A percentile compares a stretch with the other conserved stretches of the same genome.
These are phyloP conservation scores for Dioszegia hungarica DNA, from an alignment of 768 basidiomycete species.

Conservation along the genomic window DNA sequence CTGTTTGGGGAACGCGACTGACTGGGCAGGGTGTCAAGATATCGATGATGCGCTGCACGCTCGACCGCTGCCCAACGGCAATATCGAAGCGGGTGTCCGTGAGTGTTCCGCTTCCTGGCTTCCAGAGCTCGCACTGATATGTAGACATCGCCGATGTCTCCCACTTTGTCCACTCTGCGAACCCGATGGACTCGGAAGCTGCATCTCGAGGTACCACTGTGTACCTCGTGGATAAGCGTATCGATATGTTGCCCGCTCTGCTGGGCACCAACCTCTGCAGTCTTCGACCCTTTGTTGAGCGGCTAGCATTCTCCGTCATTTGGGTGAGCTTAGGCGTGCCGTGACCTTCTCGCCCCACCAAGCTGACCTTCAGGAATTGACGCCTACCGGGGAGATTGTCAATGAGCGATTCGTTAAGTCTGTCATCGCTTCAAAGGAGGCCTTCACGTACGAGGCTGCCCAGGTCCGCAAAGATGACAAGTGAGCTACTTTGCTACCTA, in stretches of 20 bases:
- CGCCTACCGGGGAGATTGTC: conserved; percentile 79
- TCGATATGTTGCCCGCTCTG: conserved; percentile 93
- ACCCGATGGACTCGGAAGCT: conserved; percentile 92
- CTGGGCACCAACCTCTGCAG: conserved; percentile 95
- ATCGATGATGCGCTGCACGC: conserved; percentile 98
- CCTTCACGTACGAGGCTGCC: conserved; percentile 95
- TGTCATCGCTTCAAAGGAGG: conserved; percentile 90
- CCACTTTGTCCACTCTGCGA: conserved; percentile 87
- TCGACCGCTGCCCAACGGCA: conserved; percentile 75
- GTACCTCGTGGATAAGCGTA: conserved; percentile 95
- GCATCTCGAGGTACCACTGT: conserved; percentile 95
- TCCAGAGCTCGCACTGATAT: no score
- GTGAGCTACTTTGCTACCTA: conserved; percentile 53
- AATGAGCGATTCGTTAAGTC: conserved; percentile 90
- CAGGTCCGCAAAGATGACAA: conserved; percentile 88
- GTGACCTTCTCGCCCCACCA: background rate
- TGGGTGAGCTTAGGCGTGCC: conserved; percentile 60
- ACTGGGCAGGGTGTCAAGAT: conserved; percentile 75
- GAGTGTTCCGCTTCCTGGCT: no score
- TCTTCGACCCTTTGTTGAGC: conserved; percentile 82
- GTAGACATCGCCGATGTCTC: conserved; percentile 97
- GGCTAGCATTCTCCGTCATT: conserved; percentile 89
- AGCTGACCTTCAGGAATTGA: conserved; percentile 65
- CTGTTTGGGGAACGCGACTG: background rate
- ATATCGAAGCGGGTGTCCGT: conserved; percentile 98